A percentile compares a stretch with the other conserved stretches of the same genome.
phyloP scores from a whole-genome alignment of 2,329 filamentous ascomycete genomes.

The Xylaria sp. region DNA sequence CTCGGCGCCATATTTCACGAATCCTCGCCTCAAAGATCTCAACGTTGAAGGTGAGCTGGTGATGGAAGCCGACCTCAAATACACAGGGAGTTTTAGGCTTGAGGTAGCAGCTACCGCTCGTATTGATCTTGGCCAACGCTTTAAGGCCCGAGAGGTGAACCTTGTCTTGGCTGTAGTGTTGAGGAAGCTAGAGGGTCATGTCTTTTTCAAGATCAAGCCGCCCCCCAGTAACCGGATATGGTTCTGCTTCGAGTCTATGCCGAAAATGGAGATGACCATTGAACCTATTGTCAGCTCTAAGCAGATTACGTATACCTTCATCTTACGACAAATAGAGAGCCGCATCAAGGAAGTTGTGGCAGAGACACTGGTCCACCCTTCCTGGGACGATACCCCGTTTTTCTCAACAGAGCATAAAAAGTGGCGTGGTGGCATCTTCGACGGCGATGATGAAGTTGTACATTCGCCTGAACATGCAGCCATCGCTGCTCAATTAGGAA shows the following conservation, averaged over 20 bases:
- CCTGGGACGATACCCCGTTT: constrained; percentile 97
- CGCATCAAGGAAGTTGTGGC: constrained; percentile 92
- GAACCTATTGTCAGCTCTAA: constrained; percentile 94
- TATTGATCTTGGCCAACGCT: constrained; percentile 85
- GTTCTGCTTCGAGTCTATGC: constrained; percentile 93
- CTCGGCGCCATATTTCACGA: constrained; percentile 85
- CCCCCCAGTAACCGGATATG: constrained; percentile 96
- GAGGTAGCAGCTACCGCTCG: constrained; percentile 92
- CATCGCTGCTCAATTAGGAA: constrained; percentile 50
- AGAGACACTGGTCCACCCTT: constrained; percentile 88
- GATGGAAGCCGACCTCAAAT: constrained; percentile 85
- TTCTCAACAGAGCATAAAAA: constrained; percentile 77
- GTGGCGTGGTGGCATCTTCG: constrained; percentile 86
- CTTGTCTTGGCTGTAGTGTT: constrained; percentile 85
- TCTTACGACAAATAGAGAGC: constrained; percentile 91
- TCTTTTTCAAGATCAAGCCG: constrained; percentile 87
- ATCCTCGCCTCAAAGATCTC: constrained; percentile 84
- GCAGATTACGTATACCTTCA: constrained; percentile 93
- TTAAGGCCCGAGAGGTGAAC: constrained; percentile 90
- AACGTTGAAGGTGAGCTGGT: constrained; percentile 90
- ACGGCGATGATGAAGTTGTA: constrained; percentile 57
- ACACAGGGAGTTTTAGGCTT: constrained; percentile 85
- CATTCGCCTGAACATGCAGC: constrained; percentile 46
- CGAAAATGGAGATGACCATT: constrained; percentile 91
- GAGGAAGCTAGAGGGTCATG: constrained; percentile 83